These are phyloP conservation scores for Starmerella riodocensis DNA, from an alignment of 805 yeast genomes.

Conservation along the genomic window DNA sequence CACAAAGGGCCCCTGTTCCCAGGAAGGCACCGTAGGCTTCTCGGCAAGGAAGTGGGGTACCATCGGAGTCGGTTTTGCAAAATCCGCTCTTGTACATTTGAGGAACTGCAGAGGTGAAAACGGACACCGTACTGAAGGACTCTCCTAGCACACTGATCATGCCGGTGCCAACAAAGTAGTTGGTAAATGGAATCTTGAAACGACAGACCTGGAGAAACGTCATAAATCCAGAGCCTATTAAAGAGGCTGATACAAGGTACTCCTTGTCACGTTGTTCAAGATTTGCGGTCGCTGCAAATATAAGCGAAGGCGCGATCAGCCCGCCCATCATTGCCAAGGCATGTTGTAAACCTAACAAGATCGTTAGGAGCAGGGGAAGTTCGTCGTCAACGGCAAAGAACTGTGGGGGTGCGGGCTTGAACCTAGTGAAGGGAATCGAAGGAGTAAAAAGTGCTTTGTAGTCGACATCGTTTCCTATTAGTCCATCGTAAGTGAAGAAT, in stretches of 20 bases:
- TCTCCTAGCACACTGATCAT: slow-evolving; percentile 82
- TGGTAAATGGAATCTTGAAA: slow-evolving; percentile 60
- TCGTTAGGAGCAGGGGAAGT: slow-evolving; percentile 68
- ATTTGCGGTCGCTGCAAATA: slow-evolving; percentile 54
- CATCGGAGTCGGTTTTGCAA: slow-evolving; percentile 53
- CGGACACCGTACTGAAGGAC: slow-evolving; percentile 75
- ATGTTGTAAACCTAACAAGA: slow-evolving; percentile 76
- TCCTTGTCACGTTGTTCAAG: slow-evolving; percentile 39
- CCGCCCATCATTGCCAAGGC: slow-evolving; percentile 87
- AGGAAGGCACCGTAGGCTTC: slow-evolving; percentile 81
- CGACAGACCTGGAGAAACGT: slow-evolving; percentile 69
- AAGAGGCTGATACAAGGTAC: slow-evolving; percentile 56
- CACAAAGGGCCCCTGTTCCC: slow-evolving; percentile 70
- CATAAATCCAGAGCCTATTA: slow-evolving; percentile 58
- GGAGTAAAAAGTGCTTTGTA: slow-evolving; percentile 72
- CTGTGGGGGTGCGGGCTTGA: slow-evolving; percentile 43
- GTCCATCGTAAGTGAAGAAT: slow-evolving; percentile 63
- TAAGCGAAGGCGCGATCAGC: slow-evolving; percentile 67
- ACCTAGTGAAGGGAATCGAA: slow-evolving; percentile 49
- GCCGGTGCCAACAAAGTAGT: slow-evolving; percentile 76
- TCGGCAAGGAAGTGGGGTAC: slow-evolving; percentile 64
- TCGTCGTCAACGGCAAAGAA: slow-evolving; percentile 70
- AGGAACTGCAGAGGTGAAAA: slow-evolving; percentile 63
- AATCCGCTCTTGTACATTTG: slow-evolving; percentile 62
- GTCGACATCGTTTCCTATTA: slow-evolving; percentile 70